phyloP scores from a whole-genome alignment of 768 basidiomycete species.

The Xerocomellus chrysenteron region DNA sequence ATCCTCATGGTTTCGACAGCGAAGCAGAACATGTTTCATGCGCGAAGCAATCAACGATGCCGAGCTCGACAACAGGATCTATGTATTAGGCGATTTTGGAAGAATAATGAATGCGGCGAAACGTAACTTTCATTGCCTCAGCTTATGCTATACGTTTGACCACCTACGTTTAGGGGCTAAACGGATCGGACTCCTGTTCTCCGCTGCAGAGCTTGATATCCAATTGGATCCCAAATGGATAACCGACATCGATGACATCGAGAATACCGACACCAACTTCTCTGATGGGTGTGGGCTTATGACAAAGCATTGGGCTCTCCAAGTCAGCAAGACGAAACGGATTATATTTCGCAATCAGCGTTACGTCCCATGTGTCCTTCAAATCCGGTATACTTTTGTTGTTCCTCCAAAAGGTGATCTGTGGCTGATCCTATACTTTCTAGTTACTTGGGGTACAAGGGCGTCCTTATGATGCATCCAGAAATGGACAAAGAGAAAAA shows the following conservation, averaged over 20 bases:
- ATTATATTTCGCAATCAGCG: constrained; percentile 54
- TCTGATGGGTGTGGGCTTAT: constrained; percentile 73
- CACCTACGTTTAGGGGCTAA: constrained; percentile 54
- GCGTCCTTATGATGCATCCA: constrained; percentile 66
- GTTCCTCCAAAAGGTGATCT: background rate
- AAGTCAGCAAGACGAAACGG: constrained; percentile 52
- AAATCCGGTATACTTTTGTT: constrained; percentile 48
- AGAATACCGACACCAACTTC: constrained; percentile 54
- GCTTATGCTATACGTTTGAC: background rate
- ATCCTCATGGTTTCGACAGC: constrained; percentile 33
- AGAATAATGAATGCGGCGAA: constrained; percentile 65
- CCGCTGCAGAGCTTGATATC: constrained; percentile 60
- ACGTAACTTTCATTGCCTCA: constrained; percentile 35
- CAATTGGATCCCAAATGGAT: constrained; percentile 47
- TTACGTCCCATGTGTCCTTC: constrained; percentile 62
- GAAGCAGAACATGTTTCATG: constrained; percentile 63
- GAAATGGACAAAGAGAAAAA: constrained; percentile 48
- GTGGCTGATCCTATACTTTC: background rate
- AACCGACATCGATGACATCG: constrained; percentile 60
- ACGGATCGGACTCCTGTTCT: constrained; percentile 66
- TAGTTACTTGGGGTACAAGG: constrained; percentile 72
- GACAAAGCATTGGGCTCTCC: constrained; percentile 47
- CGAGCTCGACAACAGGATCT: constrained; percentile 59
- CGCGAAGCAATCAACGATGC: constrained; percentile 51
- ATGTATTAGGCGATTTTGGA: constrained; percentile 55